Evolutionary conservation across 164 flowering plant genomes (phyloP), one percentile per base, ranked within the genome.

Genomic region (Vitis rupestris): DNA sequence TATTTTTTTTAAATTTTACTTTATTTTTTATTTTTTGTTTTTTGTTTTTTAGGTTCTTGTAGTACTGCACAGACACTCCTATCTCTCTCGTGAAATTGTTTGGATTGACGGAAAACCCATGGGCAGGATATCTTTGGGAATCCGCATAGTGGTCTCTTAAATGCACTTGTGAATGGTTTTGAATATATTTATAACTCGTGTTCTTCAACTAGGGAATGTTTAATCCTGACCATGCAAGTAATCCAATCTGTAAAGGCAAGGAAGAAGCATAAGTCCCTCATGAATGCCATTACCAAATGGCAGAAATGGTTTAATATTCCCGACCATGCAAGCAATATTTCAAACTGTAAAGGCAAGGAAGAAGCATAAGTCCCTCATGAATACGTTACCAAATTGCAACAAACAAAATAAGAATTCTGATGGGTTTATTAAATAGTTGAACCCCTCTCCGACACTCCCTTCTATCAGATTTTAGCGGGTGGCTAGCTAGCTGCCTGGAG

Each of bases 111-210:
- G 17, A 49, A 56, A 53, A 27, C 9, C 49, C 31, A 27, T 59
- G 27, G 68, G 31, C 54, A 29, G 65, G 55, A 51, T 58, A 58
- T 63, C 70, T 50, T 63, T 76, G 78, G 68, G 70, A 78, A 70
- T 64, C 61, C 56, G 74, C 66, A 65, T 57, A 62, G 19, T 59
- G 65, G 65, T 23, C 44, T 29, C 62, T 66, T 80, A 68, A 80
- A 76, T 75, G 78, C 74, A 63, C 86, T 80, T 80, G 86, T 78
- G 80, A 72, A 61, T 44, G 60, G 64, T 50, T 75, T 60, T 67
- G 63, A 49, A 54, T 51, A 49, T 54, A 10, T 37, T 37, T 37
- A 37, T 37, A 37, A 37, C 44, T 37, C 44, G 44, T 37, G 44
- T 37, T 3, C 44, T 59, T 16, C 50, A 72, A 55, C 37, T 61